Evolutionary conservation across 306 rosid species (phyloP), one percentile per base, ranked within the genome.

Genomic region (Dryas drummondii): DNA sequence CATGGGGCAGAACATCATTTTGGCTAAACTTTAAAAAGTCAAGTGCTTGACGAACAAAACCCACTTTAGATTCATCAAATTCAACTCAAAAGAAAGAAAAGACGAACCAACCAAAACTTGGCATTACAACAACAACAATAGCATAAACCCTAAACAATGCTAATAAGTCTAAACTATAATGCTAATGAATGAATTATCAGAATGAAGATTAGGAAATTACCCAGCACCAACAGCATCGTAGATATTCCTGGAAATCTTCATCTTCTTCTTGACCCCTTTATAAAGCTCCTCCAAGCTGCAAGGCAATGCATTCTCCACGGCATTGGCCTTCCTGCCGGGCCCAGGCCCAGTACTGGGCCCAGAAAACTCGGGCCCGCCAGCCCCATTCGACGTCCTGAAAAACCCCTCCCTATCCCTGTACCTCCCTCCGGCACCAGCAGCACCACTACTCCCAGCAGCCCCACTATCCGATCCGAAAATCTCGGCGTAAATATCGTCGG

Each of bases 231-330:
- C 81, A 27, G 83, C 63, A 61, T 87, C 97, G 48, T 4, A 81
- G 49, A 94, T 80, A 45, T 54, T 87, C 82, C 99, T 88, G 4
- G 96, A 90, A 79, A 94, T 94, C 89, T 81, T 90, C 97, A 94
- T 87, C 88, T 92, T 94, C 88, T 89, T 94, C 82, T 81, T 87
- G 16, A 80, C 88, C 9, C 97, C 99, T 70, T 75, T 87, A 46
- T 78, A 94, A 4, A 94, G 91, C 72, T 94, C 97, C 84, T 94
- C 99, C 90, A 94, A 87, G 83, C 91, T 81, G 37, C 97, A 92
- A 3, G 87, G 87, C 79, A 94, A 79, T 40, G 7, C 1, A 62
- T 62, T 90, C 91, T 92, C 97, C 12, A 94, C 81, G 3, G 99
- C 79, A 41, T 79, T 59, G 2, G 90, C 99, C 82, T 88, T 94